Evolutionary conservation across 768 basidiomycete species (phyloP).

Genomic region (Kwoniella newhampshirensis): DNA sequence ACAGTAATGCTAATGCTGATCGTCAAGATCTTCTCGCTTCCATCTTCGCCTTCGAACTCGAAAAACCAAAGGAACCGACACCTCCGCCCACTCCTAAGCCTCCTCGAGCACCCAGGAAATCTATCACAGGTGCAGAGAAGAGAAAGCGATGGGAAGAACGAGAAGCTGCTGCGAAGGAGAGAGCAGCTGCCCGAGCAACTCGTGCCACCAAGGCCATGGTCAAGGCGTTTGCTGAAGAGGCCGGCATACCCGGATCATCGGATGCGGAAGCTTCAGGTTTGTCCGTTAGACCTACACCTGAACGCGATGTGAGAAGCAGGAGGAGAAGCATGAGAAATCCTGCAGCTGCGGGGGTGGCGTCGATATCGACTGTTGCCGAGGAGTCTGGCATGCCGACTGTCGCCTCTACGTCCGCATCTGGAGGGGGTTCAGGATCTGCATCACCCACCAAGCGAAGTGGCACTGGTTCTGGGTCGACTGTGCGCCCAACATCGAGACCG

Average conservation of each 20-base stretch:
- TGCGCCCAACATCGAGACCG: constrained; percentile 10
- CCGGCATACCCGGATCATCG: constrained; percentile 20
- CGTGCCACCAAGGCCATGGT: constrained; percentile 28
- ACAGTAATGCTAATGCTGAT: constrained; percentile 58
- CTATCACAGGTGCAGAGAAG: constrained; percentile 20
- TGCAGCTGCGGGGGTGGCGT: constrained; percentile 1
- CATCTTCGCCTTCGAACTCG: constrained; percentile 69
- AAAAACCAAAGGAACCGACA: constrained; percentile 63
- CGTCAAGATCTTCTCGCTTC: constrained; percentile 62
- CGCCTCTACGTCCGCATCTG: not conserved
- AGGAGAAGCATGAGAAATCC: constrained; percentile 14
- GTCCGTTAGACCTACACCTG: not conserved
- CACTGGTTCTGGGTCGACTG: not conserved
- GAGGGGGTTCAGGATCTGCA: constrained; percentile 1
- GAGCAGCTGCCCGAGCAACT: constrained; percentile 22
- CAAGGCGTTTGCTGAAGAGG: constrained; percentile 38
- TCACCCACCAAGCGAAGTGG: constrained; percentile 1
- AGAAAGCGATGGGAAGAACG: constrained; percentile 27
- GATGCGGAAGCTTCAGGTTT: constrained; percentile 7
- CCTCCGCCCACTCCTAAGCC: constrained; percentile 58
- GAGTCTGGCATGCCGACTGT: not conserved
- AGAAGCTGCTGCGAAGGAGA: constrained; percentile 25
- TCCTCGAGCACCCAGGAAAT: constrained; percentile 15
- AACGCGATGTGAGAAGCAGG: constrained; percentile 12
- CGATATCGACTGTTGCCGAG: not conserved